phyloP scores from a whole-genome alignment of 306 rosid species.

The Cyclanthera cordifolia region DNA sequence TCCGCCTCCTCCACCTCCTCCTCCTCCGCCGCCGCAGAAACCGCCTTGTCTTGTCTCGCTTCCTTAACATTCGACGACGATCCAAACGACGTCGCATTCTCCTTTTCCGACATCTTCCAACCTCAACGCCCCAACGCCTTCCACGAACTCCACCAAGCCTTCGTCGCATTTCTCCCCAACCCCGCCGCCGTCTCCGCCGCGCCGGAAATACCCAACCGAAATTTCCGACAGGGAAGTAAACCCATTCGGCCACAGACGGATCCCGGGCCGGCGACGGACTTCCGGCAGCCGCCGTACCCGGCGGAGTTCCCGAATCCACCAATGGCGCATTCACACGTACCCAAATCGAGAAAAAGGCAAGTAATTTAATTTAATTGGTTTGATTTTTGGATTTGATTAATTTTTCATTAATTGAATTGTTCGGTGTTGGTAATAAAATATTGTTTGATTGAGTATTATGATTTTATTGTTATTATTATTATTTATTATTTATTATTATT shows the following conservation, averaged over 20 bases:
- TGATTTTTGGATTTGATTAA: not conserved
- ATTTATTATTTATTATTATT: no score
- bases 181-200: conserved; percentile 10
- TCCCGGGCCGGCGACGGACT: not conserved
- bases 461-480: no score
- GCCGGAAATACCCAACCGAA: not conserved
- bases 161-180: conserved; percentile 26
- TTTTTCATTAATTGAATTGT: not conserved
- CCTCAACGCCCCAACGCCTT: conserved; percentile 26
- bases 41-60: conserved; percentile 23
- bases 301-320: not conserved
- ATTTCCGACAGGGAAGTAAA: not conserved
- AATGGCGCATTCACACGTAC: not conserved
- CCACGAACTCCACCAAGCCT: conserved; percentile 36
- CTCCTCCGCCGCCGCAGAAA: not conserved
- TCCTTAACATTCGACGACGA: conserved; percentile 20
- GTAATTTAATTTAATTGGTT: not conserved
- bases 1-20: conserved; percentile 9
- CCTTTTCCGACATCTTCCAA: conserved; percentile 33
- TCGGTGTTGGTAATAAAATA: not conserved
- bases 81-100: conserved; percentile 18
- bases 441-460: not conserved
- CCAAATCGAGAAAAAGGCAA: conserved; percentile 14
- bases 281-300: not conserved
- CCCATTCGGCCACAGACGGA: not conserved